Evolutionary conservation across 108 stramenopile species (phyloP).

Genomic region (Pseudonitzschia pungens): DNA sequence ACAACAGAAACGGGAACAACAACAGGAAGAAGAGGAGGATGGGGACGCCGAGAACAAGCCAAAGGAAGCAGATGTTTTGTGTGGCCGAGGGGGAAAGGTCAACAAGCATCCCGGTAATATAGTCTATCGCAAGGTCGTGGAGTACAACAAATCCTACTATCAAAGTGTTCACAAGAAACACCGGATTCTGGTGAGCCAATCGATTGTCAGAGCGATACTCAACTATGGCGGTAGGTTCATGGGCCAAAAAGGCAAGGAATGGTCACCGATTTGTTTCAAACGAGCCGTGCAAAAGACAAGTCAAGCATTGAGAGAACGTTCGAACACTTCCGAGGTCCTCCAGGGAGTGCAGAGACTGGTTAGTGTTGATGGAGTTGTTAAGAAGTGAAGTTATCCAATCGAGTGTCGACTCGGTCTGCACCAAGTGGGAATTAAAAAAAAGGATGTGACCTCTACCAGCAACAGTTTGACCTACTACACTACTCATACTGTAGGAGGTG

Average conservation of each 20-base stretch:
- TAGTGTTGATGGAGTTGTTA: too few relatives aligned
- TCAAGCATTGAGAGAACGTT: conserved; percentile 45
- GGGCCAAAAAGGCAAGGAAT: conserved; percentile 22
- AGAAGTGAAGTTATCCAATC: too few relatives aligned
- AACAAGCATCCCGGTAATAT: conserved; percentile 83
- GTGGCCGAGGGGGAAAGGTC: conserved; percentile 75
- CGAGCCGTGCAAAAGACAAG: conserved; percentile 52
- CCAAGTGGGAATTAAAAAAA: too few relatives aligned
- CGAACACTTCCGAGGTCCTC: not conserved
- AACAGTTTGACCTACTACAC: too few relatives aligned
- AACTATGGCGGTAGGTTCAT: conserved; percentile 40
- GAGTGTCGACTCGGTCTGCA: too few relatives aligned
- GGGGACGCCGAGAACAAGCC: conserved; percentile 12
- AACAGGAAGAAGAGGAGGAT: conserved; percentile 3
- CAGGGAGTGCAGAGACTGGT: not conserved
- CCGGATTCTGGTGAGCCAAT: conserved; percentile 77
- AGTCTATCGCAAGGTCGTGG: conserved; percentile 67
- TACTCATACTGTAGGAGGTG: too few relatives aligned
- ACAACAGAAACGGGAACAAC: not conserved
- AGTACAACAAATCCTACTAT: conserved; percentile 49
- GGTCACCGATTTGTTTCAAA: conserved; percentile 36
- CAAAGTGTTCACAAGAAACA: conserved; percentile 79
- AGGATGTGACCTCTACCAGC: too few relatives aligned
- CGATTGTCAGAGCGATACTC: conserved; percentile 60
- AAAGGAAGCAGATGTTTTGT: conserved; percentile 55